Evolutionary conservation across 208 protist species (phyloP), one percentile per base, ranked within the genome.

Genomic region (Wallacemonas sp.): DNA sequence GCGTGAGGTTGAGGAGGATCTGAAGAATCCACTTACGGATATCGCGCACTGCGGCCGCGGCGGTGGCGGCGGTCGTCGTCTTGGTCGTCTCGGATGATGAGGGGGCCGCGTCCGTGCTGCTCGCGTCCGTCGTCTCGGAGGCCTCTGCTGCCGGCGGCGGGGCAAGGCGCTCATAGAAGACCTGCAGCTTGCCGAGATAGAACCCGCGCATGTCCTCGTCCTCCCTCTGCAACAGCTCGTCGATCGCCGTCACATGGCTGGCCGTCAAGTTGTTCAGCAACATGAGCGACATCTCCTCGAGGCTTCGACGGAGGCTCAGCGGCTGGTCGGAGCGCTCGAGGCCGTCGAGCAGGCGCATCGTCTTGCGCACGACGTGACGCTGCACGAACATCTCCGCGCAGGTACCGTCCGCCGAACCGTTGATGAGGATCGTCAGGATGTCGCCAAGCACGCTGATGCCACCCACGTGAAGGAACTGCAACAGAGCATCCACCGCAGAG

Each of bases 141-240:
- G 7, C 57, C 46, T 74, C 78, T 32, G 54, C 64, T 2, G 44
- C 54, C n/a, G 61, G 23, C 18, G 26, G 5, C 3, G 52, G 52
- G 25, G 16, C 55, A 41, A 88, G 78, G 5, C 70, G 70, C 20
- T 76, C 72, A 70, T 87, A 88, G 63, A 83, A 80, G 14, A 67
- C 64, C 57, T 89, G 80, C 61, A 95, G 74, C 70, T 90, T 93
- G 18, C 75, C 72, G 2, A 95, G 57, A 36, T 91, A 93, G 64
- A 92, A 95, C 32, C 89, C 89, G 14, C 81, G 76, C 67, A 95
- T 82, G 57, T 92, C 89, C 63, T 87, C 89, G 55, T 95, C 89
- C 18, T 80, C 76, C 55, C 76, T 79, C 61, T 93, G 89, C 29
- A 95, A 72, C 3, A 95, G 50, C 28, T 93, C 84, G 28, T 90